These are phyloP conservation scores for Aspergillus sergii DNA, from an alignment of 2,329 filamentous ascomycete species.

Conservation along the genomic window DNA sequence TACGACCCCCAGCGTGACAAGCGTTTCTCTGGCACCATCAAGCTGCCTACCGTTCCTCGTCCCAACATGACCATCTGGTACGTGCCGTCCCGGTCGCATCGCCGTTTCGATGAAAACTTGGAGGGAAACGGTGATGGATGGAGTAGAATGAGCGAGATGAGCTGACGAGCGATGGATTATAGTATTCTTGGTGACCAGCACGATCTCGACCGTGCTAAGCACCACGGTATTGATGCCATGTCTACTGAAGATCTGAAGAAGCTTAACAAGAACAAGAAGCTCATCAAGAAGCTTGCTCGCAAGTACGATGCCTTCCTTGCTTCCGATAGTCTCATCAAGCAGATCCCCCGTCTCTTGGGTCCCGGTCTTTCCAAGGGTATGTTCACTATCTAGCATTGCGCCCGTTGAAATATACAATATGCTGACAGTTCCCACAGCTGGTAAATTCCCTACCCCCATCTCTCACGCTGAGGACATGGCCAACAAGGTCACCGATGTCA, in stretches of 20 bases:
- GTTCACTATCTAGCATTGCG: slow-evolving; percentile 27
- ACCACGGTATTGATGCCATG: slow-evolving; percentile 98
- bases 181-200: slow-evolving; percentile 90
- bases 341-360: slow-evolving; percentile 99
- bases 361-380: slow-evolving; percentile 95
- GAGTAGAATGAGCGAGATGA: slow-evolving; percentile 7
- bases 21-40: slow-evolving; percentile 99
- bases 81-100: slow-evolving; percentile 29
- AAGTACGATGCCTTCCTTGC: slow-evolving; percentile 99
- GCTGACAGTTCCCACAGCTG: slow-evolving; percentile 62
- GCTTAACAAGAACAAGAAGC: slow-evolving; percentile 99
- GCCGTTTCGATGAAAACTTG: slow-evolving; percentile 1
- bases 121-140: background rate
- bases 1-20: slow-evolving; percentile 99
- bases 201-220: slow-evolving; percentile 99
- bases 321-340: slow-evolving; percentile 97
- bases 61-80: slow-evolving; percentile 87
- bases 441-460: slow-evolving; percentile 99
- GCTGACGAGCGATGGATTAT: slow-evolving; percentile 23
- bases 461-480: slow-evolving; percentile 93
- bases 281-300: slow-evolving; percentile 99
- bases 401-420: background rate
- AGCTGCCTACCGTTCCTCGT: slow-evolving; percentile 86
- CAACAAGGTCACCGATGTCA: slow-evolving; percentile 98
- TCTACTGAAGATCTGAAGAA: slow-evolving; percentile 99